phyloP scores from a whole-genome alignment of 2,329 filamentous ascomycete species.

The Trichoderma brevicompactum region DNA sequence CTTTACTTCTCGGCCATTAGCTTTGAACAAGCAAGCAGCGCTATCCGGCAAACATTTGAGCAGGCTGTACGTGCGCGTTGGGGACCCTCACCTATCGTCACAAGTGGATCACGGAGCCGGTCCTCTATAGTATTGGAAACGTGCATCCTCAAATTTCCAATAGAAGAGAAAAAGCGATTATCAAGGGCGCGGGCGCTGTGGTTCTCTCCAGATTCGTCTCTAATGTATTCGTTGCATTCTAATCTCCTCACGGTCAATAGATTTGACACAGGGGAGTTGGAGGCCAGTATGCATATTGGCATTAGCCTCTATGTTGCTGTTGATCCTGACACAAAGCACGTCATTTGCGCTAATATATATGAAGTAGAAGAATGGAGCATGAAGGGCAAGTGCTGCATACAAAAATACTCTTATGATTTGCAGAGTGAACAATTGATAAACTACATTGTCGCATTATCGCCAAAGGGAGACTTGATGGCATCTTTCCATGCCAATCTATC shows the following conservation, averaged over 20 bases:
- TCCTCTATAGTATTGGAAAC: not conserved
- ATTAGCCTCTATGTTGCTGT: not conserved
- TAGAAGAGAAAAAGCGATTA: too few species aligned
- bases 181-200: too few species aligned
- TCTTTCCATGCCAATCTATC: not conserved
- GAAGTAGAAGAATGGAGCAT: not conserved
- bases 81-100: not conserved
- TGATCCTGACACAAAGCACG: not conserved
- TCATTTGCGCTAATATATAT: not conserved
- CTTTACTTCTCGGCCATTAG: conserved; percentile 2
- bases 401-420: not conserved
- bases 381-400: not conserved
- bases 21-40: not conserved
- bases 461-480: not conserved
- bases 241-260: not conserved
- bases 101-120: not conserved
- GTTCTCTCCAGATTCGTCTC: not conserved
- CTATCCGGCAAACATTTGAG: not conserved
- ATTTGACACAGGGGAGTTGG: not conserved
- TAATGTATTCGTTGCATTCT: not conserved
- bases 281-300: not conserved
- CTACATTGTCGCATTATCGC: not conserved
- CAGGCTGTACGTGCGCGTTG: not conserved
- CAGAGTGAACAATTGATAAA: not conserved
- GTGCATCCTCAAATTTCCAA: too few species aligned